These are phyloP conservation scores for Cynara cardunculus DNA, from an alignment of 129 eudicot genomes.

Conservation along the genomic window DNA sequence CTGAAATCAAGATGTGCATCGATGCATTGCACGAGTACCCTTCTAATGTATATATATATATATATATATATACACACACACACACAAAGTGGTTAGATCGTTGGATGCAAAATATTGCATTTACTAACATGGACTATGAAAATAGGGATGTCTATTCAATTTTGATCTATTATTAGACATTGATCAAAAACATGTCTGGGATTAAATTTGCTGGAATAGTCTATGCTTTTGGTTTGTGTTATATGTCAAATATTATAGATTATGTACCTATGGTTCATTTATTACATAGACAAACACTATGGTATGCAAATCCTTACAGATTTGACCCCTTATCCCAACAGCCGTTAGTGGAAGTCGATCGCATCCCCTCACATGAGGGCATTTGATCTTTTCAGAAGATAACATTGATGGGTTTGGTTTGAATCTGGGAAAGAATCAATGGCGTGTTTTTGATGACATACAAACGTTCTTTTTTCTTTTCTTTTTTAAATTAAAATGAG, in stretches of 20 bases:
- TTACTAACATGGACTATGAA: background rate
- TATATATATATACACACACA: too few relatives aligned
- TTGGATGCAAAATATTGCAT: background rate
- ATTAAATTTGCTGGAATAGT: background rate
- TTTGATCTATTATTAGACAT: background rate
- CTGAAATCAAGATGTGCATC: too few relatives aligned
- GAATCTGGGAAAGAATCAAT: background rate
- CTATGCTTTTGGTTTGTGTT: background rate
- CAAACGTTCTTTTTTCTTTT: too few relatives aligned
- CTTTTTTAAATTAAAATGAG: too few relatives aligned
- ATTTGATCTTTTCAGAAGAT: too few relatives aligned
- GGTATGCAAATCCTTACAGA: background rate
- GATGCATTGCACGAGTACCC: too few relatives aligned
- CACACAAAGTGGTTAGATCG: background rate
- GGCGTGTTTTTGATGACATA: background rate
- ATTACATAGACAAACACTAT: background rate
- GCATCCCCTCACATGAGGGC: background rate
- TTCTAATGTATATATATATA: too few relatives aligned
- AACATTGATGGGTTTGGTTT: background rate
- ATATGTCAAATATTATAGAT: background rate
- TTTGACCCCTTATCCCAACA: background rate
- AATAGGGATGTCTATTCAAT: background rate
- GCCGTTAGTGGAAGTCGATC: background rate
- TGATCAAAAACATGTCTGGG: background rate
- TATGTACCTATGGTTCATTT: background rate